Evolutionary conservation across 2,329 filamentous ascomycete genomes (phyloP).

Genomic region (Aspergillus uvarum): DNA sequence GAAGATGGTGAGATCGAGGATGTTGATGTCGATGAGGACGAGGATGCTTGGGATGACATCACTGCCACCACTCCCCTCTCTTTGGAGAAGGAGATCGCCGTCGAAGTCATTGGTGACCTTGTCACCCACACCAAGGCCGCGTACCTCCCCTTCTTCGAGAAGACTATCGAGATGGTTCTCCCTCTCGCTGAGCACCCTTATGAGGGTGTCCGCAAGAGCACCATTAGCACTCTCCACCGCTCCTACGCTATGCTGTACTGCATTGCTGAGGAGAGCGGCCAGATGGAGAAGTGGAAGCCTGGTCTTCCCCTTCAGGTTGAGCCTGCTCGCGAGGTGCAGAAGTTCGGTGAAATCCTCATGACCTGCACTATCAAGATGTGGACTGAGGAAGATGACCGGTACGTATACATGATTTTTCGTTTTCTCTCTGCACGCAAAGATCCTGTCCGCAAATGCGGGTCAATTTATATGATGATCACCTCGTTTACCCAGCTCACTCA

Average conservation of each 20-base stretch:
- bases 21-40: slow-evolving; percentile 72
- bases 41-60: slow-evolving; percentile 81
- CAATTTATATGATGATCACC: slow-evolving; percentile 72
- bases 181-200: slow-evolving; percentile 85
- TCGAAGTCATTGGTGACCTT: slow-evolving; percentile 91
- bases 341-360: slow-evolving; percentile 82
- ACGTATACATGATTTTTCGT: slow-evolving; percentile 51
- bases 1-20: slow-evolving; percentile 62
- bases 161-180: slow-evolving; percentile 77
- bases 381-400: slow-evolving; percentile 91
- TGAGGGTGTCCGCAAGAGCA: slow-evolving; percentile 89
- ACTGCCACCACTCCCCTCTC: slow-evolving; percentile 84
- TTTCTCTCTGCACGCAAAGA: slow-evolving; percentile 11
- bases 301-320: slow-evolving; percentile 79
- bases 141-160: slow-evolving; percentile 82
- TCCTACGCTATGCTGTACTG: slow-evolving; percentile 89
- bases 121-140: slow-evolving; percentile 80
- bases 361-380: slow-evolving; percentile 81
- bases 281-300: slow-evolving; percentile 79
- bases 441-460: background rate
- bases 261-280: slow-evolving; percentile 75
- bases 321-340: slow-evolving; percentile 75
- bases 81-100: slow-evolving; percentile 94
- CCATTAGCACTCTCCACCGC: slow-evolving; percentile 88
- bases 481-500: slow-evolving; percentile 99